Evolutionary conservation across 176 grass and related monocot genomes (phyloP).

Genomic region (Thinopyrum elongatum): DNA sequence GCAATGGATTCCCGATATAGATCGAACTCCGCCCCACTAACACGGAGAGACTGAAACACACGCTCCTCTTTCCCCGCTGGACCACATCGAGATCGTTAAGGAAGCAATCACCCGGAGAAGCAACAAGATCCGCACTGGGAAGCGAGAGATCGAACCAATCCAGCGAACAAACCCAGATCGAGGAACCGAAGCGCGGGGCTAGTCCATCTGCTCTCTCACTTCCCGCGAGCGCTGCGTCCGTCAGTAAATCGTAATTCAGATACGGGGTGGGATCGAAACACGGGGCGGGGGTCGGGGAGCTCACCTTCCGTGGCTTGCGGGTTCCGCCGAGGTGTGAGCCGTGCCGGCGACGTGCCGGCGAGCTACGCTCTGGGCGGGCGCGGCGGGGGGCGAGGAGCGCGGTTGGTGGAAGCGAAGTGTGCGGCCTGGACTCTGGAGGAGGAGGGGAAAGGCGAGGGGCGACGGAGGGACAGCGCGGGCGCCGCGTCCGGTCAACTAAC

Average conservation of each 20-base stretch:
- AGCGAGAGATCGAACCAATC: neutral
- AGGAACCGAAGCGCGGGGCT: neutral
- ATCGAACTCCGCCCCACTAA: neutral
- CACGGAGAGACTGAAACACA: too few relatives aligned
- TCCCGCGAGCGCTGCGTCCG: neutral
- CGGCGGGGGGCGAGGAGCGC: neutral
- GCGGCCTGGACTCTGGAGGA: neutral
- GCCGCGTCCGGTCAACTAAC: neutral
- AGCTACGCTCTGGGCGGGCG: neutral
- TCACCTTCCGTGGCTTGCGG: neutral
- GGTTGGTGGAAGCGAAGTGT: constrained; percentile 15
- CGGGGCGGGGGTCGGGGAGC: neutral
- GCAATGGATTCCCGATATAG: neutral
- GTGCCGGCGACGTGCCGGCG: neutral
- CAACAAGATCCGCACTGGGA: neutral
- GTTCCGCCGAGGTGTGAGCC: neutral
- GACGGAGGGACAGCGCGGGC: neutral
- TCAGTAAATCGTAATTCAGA: neutral
- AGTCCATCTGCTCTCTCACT: neutral
- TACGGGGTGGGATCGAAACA: neutral
- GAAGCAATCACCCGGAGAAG: neutral
- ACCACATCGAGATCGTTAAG: neutral
- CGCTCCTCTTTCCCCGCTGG: neutral
- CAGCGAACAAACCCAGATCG: neutral
- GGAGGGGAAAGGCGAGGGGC: neutral